Percentiles rank a stretch among this genome's conserved stretches.
phyloP scores from a whole-genome alignment of 768 basidiomycete genomes.

The Hericium erinaceus region DNA sequence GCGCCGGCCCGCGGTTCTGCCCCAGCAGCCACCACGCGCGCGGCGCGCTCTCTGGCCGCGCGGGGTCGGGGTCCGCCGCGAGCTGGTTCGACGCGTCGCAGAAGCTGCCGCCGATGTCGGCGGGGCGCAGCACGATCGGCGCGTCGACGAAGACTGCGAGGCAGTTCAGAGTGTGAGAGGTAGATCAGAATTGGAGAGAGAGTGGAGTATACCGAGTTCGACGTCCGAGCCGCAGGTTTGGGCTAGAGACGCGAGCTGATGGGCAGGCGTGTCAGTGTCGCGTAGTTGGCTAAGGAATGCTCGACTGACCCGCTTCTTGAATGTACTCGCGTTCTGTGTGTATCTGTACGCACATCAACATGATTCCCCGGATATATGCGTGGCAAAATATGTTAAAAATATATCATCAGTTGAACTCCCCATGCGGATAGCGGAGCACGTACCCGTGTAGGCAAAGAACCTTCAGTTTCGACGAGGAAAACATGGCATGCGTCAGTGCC shows the following conservation, averaged over 20 bases:
- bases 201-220: constrained; percentile 41
- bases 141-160: constrained; percentile 64
- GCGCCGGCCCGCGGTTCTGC: constrained; percentile 27
- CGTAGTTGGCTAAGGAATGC: not conserved
- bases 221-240: constrained; percentile 53
- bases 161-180: not conserved
- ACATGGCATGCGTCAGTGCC: no score
- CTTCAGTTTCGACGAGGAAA: not conserved
- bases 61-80: constrained; percentile 31
- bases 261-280: not conserved
- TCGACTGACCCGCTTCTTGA: constrained; percentile 53
- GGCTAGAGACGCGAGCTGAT: constrained; percentile 58
- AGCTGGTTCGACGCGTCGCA: constrained; percentile 17
- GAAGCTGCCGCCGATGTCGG: constrained; percentile 36
- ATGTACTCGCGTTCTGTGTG: constrained; percentile 57
- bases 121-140: constrained; percentile 57
- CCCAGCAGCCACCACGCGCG: constrained; percentile 64
- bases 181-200: not conserved
- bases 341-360: constrained; percentile 30
- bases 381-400: no score
- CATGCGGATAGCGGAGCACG: not conserved
- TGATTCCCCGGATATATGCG: no score
- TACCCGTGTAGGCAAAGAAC: not conserved
- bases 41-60: constrained; percentile 40
- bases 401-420: no score